These are phyloP conservation scores for Fusarium verticillioides DNA, from an alignment of 2,329 filamentous ascomycete genomes.

Conservation along the genomic window DNA sequence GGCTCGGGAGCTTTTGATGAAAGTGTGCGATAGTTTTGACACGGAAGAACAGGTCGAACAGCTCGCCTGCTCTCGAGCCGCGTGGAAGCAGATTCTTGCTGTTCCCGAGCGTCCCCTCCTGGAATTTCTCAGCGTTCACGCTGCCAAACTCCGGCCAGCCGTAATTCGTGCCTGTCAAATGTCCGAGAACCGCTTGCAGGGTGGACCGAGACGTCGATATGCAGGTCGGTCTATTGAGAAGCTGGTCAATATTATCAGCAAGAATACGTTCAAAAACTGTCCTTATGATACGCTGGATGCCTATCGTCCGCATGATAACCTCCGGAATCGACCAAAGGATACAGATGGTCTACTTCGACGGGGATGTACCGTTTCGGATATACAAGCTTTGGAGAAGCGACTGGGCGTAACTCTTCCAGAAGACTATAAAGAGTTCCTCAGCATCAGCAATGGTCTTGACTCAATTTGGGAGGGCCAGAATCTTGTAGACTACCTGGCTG, in stretches of 20 bases:
- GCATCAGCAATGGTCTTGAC: not conserved
- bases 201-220: not conserved
- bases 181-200: not conserved
- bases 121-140: constrained; percentile 4
- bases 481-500: not conserved
- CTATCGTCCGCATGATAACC: not conserved
- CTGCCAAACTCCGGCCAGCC: constrained; percentile 8
- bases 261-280: constrained; percentile 5
- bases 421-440: constrained; percentile 3
- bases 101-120: not conserved
- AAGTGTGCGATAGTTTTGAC: not conserved
- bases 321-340: not conserved
- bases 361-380: not conserved
- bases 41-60: constrained; percentile 3
- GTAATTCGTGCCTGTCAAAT: not conserved
- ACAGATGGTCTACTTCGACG: not conserved
- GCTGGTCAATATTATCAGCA: not conserved
- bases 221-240: not conserved
- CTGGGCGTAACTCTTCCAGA: not conserved
- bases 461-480: constrained; percentile 11
- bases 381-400: not conserved
- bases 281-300: not conserved
- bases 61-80: not conserved
- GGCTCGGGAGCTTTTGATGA: not conserved
- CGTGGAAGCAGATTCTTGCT: not conserved